A percentile compares a stretch with the other conserved stretches of the same genome.
phyloP scores from a whole-genome alignment of 2,329 filamentous ascomycete species.

The Ophiobolus disseminans region DNA sequence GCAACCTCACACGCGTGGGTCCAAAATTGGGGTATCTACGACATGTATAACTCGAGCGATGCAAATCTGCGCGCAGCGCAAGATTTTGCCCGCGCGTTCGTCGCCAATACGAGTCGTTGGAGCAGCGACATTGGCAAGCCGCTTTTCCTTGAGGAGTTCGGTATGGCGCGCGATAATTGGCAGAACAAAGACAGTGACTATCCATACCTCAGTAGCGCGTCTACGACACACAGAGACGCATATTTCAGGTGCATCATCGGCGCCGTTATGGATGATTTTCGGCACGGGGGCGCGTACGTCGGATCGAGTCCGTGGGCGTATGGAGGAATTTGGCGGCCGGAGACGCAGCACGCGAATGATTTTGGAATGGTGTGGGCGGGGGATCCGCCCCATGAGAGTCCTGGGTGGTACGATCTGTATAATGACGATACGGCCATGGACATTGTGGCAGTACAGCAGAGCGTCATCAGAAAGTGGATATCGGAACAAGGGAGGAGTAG shows the following conservation, averaged over 20 bases:
- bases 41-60: slow-evolving; percentile 46
- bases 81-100: slow-evolving; percentile 44
- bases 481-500: slow-evolving; percentile 17
- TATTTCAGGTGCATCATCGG: slow-evolving; percentile 50
- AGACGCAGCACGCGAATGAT: slow-evolving; percentile 47
- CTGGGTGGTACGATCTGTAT: slow-evolving; percentile 52
- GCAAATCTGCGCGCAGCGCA: slow-evolving; percentile 44
- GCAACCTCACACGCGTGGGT: slow-evolving; percentile 52
- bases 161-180: slow-evolving; percentile 52
- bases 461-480: slow-evolving; percentile 40
- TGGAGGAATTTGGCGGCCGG: slow-evolving; percentile 49
- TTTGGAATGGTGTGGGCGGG: slow-evolving; percentile 53
- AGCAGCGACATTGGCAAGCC: slow-evolving; percentile 48
- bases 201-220: slow-evolving; percentile 44
- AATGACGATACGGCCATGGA: slow-evolving; percentile 49
- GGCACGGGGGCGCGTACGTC: slow-evolving; percentile 43
- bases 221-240: slow-evolving; percentile 47
- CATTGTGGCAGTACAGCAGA: slow-evolving; percentile 44
- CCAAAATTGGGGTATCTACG: slow-evolving; percentile 50
- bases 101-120: slow-evolving; percentile 46
- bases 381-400: slow-evolving; percentile 50
- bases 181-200: slow-evolving; percentile 47
- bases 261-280: slow-evolving; percentile 46
- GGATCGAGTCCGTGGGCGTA: slow-evolving; percentile 51
- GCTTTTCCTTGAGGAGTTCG: slow-evolving; percentile 50